phyloP scores from a whole-genome alignment of 495 filamentous ascomycete species.

The Penicillium paxilli region DNA sequence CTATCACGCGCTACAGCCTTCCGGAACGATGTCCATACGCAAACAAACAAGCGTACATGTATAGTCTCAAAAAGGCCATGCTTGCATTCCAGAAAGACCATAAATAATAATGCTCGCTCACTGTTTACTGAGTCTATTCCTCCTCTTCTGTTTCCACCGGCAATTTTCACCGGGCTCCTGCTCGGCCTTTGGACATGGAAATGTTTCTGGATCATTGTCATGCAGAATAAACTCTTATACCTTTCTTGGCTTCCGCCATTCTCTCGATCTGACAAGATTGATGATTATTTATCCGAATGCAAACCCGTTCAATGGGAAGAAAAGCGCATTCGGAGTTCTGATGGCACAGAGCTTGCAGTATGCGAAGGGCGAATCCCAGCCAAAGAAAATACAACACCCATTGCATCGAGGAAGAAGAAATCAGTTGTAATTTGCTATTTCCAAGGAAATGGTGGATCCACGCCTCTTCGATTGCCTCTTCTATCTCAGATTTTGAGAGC shows the following conservation, averaged over 20 bases:
- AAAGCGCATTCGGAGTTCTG: slow-evolving; percentile 49
- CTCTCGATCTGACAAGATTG: slow-evolving; percentile 52
- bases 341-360: slow-evolving; percentile 61
- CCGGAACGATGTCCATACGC: neutral
- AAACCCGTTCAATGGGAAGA: slow-evolving; percentile 64
- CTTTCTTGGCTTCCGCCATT: slow-evolving; percentile 71
- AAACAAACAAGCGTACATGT: neutral
- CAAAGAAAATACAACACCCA: neutral
- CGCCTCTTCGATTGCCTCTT: slow-evolving; percentile 66
- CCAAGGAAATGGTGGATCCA: slow-evolving; percentile 44
- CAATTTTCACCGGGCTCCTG: slow-evolving; percentile 65
- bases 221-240: slow-evolving; percentile 86
- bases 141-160: slow-evolving; percentile 59
- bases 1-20: neutral
- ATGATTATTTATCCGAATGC: slow-evolving; percentile 58
- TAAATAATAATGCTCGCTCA: slow-evolving; percentile 8
- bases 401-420: slow-evolving; percentile 8
- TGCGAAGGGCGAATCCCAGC: slow-evolving; percentile 46
- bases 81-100: neutral
- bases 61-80: neutral
- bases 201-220: slow-evolving; percentile 74
- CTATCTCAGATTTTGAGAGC: slow-evolving; percentile 52
- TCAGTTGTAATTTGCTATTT: slow-evolving; percentile 39
- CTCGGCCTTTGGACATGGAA: slow-evolving; percentile 75
- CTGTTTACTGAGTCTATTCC: slow-evolving; percentile 41